Evolutionary conservation across 306 rosid species (phyloP), one percentile per base, ranked within the genome.

Genomic region (Neltuma alba): DNA sequence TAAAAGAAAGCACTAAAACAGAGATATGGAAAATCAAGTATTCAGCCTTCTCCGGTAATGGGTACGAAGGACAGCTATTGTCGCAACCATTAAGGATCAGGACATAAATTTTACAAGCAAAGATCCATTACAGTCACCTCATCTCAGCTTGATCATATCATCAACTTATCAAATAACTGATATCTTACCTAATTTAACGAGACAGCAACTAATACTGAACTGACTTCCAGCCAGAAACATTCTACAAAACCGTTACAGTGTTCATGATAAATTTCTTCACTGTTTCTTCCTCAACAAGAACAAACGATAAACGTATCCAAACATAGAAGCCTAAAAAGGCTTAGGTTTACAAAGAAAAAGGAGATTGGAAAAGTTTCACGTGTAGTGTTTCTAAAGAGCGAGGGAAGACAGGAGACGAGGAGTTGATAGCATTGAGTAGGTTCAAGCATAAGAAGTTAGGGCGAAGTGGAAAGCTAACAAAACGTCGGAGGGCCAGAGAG

Each of bases 181-280:
- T 64, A 45, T 64, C 44, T 23, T 27, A 47, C 60, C 25, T 54
- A 72, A 25, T 40, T 40, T 68, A 40, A 23, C 13, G 54, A 23
- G 21, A 40, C 37, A 25, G 70, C 4, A 67, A 81, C 34, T 76
- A 75, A 42, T 44, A 40, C 9, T 25, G 9, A 60, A 20, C 20
- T 20, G 45, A 76, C 63, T 61, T 81, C 38, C 38, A 36, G 72
- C 21, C 44, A 57, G 54, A 54, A 73, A 45, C 47, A 27, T 41
- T 40, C 36, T 5, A 68, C 73, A 41, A 68, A 40, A 68, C 73
- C 54, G 54, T 41, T 68, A 28, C n/a, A 41, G 34, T 68, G 34
- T 25, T 54, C n/a, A 69, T 60, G 34, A 41, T 63, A 23, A 25
- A 23, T 23, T 37, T 25, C 54, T 64, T 34, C 70, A 31, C 42